Base-by-base conservation (phyloP, 345 rosid species). In the Corymbia maculata region DNA sequence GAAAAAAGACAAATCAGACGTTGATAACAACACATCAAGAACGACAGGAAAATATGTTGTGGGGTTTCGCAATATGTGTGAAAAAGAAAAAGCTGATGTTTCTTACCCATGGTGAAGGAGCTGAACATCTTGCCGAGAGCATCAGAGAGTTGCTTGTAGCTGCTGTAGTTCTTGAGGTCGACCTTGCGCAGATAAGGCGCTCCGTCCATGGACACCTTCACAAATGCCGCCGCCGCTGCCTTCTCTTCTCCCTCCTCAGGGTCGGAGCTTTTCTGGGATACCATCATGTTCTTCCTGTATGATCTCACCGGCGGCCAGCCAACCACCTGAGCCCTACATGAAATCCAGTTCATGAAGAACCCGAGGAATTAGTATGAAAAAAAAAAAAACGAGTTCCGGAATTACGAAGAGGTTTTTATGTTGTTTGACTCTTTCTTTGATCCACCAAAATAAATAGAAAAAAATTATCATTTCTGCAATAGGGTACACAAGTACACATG, bases 251-350 rank as follows among this genome's bases (percentile, higher is more conserved):
- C 70, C 61, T 91, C 91, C 88, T 93, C 91, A 2, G 61, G 80
- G 57, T 79, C 87, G 53, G 88, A 91, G 86, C 79, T 93, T 91
- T 94, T 95, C 88, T 97, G 94, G 51, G 95, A 93, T 68, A 95
- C 93, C 97, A 97, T 94, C 21, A 95, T 88, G 93, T 97, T 97
- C 96, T 95, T 97, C 92, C 99, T 90, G 92, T 94, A 97, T 47
- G 96, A 94, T 88, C 99, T 90, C 90, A 97, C 98, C 17, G 99
- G 98, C 86, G 99, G 99, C 99, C 99, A 97, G 59, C 99, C 99
- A 88, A 97, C 97, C 28, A 97, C 97, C 90, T 97, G 98, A 28
- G 96, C 94, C 93, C 98, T 97, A 90, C 85, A 87, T 32, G 47
- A 85, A 85, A 50, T 85, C 61, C 61, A 52, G 51, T 32, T 75